Evolutionary conservation across 495 filamentous ascomycete species (phyloP), one percentile per base, ranked within the genome.

Genomic region (Geopyxis carbonaria): DNA sequence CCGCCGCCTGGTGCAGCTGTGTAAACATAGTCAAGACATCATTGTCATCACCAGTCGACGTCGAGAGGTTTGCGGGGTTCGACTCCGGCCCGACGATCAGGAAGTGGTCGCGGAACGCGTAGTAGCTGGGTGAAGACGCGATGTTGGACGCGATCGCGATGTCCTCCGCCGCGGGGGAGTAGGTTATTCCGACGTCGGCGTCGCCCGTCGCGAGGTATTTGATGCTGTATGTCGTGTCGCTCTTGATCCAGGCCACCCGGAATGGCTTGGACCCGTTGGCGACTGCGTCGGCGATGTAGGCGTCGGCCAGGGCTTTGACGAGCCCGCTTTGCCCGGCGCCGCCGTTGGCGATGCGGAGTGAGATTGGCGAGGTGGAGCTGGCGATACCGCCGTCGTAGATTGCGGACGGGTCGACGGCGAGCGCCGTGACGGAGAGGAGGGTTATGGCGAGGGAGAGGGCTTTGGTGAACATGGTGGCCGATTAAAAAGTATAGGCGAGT

Each of bases 181-280:
- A 66, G 30, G 63, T 64, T 14, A 66, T 64, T 3, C 53, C 61
- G 9, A 66, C 48, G 34, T 64, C 60, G 24, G 59, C 42, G 14
- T 40, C 42, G n/a, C 46, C 45, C 16, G 46, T 40, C 9, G 53
- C 43, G 24, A 66, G 57, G 45, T 61, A 55, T 15, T 62, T 53
- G 45, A 64, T 64, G 1, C 55, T 51, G 31, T 57, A 48, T 16
- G 59, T 62, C 2, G 63, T 64, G 47, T 65, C 61, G 29, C 51
- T 51, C 11, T 53, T 59, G 46, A 57, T 57, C 61, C 61, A 65
- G 39, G 46, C 59, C 4, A 64, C 39, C 13, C 44, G 27, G 55
- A 64, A 62, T 0, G 56, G 54, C 3, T 40, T 13, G 23, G 46
- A 46, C 31, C 57, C 54, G 8, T 57, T 45, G n/a, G 40, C 32